Evolutionary conservation across 805 yeast species (phyloP), one percentile per base, ranked within the genome.

Genomic region (Blastobotrys mokoenaii): DNA sequence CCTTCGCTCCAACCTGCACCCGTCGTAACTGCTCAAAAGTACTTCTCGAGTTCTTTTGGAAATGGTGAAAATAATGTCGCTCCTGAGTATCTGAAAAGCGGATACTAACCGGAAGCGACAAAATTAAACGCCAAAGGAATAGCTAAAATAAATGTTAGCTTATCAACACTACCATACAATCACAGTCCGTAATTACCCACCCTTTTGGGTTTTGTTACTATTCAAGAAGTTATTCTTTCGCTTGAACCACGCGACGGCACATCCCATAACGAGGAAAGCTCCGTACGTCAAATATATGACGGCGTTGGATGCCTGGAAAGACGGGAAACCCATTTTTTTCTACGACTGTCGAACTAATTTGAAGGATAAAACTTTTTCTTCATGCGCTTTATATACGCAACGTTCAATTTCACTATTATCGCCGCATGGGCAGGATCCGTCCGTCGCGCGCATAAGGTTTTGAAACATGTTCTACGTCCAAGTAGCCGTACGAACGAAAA

Each of bases 51-150:
- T 32, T 32, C 35, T 32, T 15, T 34, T 34, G 22, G 15, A 34
- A 34, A 16, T n/a, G 12, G 22, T n/a, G 20, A 34, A 34, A 34
- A 17, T n/a, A 34, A 31, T 31, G 34, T 31, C 15, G 22, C 16
- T n/a, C 22, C 11, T 34, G 38, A 14, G 12, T 14, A 16, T 16
- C 11, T 12, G 14, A 10, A 12, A 10, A 12, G 10, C 15, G 35
- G 31, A 14, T 60, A 81, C 84, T 68, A 71, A 76, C 95, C 95
- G 53, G 94, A 80, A 42, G 97, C 97, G 45, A 89, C 78, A 61
- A 89, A 89, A 62, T 89, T 89, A 49, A 89, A 70, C 1, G 96
- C 84, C 54, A 89, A 68, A 1, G 96, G 95, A 12, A 86, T 35
- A 30, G 67, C 66, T 52, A 38, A 18, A 14, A 7, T 22, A 30